Evolutionary conservation across 345 rosid species (phyloP).

Genomic region (Eucalyptus fibrosa): DNA sequence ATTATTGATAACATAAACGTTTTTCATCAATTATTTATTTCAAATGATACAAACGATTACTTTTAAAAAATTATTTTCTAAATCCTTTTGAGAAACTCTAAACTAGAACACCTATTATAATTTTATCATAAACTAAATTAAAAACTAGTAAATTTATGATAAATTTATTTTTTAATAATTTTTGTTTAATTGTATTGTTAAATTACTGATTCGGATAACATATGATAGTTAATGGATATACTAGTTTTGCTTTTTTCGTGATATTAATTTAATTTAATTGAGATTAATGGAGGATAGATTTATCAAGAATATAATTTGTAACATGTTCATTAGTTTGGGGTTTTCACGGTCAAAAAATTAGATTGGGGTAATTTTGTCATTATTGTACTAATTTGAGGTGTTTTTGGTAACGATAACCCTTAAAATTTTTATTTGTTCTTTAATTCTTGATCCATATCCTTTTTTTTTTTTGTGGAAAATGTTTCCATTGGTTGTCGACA

Average conservation of each 20-base stretch:
- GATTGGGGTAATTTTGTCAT: neutral
- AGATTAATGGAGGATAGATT: too few species aligned
- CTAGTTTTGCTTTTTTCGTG: too few species aligned
- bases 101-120: neutral
- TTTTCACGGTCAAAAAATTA: too few species aligned
- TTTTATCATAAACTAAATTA: too few species aligned
- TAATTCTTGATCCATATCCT: neutral
- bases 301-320: too few species aligned
- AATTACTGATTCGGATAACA: too few species aligned
- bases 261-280: too few species aligned
- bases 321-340: neutral
- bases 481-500: neutral
- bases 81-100: neutral
- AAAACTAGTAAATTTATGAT: too few species aligned
- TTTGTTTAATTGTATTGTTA: too few species aligned
- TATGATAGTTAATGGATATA: too few species aligned
- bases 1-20: neutral
- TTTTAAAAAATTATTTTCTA: neutral
- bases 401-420: neutral
- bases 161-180: too few species aligned
- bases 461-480: neutral
- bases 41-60: accelerated
- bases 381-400: neutral
- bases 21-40: neutral
- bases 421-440: neutral